Evolutionary conservation across 2,329 filamentous ascomycete genomes (phyloP).

Genomic region (Chaetomiaceae sp.): DNA sequence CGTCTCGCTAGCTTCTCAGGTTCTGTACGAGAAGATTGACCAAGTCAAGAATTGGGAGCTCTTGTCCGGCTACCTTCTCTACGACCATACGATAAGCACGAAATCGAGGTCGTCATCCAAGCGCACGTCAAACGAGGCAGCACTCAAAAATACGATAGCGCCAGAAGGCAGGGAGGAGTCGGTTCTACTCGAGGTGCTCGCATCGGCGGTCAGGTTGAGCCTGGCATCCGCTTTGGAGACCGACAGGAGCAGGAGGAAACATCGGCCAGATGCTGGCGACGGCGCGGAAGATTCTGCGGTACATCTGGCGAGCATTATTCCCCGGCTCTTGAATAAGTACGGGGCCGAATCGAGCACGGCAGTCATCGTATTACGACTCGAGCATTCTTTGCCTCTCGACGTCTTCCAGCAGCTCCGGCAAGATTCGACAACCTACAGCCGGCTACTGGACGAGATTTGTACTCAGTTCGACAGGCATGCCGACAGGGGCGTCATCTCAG

Average conservation of each 20-base stretch:
- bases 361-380: constrained; percentile 76
- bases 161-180: constrained; percentile 74
- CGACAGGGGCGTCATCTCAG: constrained; percentile 76
- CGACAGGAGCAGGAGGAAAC: constrained; percentile 55
- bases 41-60: constrained; percentile 85
- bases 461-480: constrained; percentile 93
- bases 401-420: constrained; percentile 86
- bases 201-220: constrained; percentile 72
- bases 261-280: constrained; percentile 61
- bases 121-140: constrained; percentile 45
- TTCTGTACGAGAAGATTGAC: constrained; percentile 74
- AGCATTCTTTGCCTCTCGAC: constrained; percentile 80
- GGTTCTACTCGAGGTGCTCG: constrained; percentile 81
- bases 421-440: constrained; percentile 73
- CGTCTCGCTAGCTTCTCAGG: constrained; percentile 80
- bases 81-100: constrained; percentile 73
- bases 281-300: constrained; percentile 74
- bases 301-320: constrained; percentile 73
- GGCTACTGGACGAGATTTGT: constrained; percentile 83
- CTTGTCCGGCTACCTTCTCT: constrained; percentile 83
- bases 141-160: constrained; percentile 68
- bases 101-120: constrained; percentile 40
- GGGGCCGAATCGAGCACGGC: constrained; percentile 85
- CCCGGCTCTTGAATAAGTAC: constrained; percentile 85
- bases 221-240: constrained; percentile 64